Base-by-base conservation (phyloP, 1,284 basidiomycete species). In the Ustilago sp. region DNA sequence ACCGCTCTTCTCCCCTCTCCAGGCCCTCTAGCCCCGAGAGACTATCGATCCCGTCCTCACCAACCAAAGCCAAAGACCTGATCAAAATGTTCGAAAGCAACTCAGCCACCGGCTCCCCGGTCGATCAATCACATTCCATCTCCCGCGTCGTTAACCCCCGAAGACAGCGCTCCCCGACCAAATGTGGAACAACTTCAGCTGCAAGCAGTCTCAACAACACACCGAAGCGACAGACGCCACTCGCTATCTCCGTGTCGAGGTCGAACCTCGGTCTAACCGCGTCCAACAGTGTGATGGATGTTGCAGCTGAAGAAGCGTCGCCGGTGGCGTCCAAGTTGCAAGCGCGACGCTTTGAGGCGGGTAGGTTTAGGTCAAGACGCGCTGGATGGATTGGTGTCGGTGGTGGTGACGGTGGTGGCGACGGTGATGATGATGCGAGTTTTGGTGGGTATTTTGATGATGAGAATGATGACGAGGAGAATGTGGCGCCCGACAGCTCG, bases 51-150 rank as follows among this genome's bases (percentile, higher is more conserved):
- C 71, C 76, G 5, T 47, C 64, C 1, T 78, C 80, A 7, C 80
- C 80, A n/a, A 79, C 67, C 32, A 78, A 78, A 54, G 79, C 80
- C 32, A 79, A 79, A 36, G 80, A 81, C 47, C 66, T 81, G 38
- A 81, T 81, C 51, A 62, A 58, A 19, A 72, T 80, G 72, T 81
- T 80, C 48, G 80, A 81, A 57, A 69, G 62, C 58, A 70, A 56
- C 45, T 77, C 70, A 9, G 67, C 74, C 43, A 68, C 58, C 3
- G 53, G 54, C 0, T 65, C 74, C 13, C 70, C 74, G 15, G 39
- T 51, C 32, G 73, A 71, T 17, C 73, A 67, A 9, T 63, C 68
- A 9, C 41, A 41, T 15, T 64, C 58, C 12, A 34, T 71, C 58
- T 59, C 68, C 0, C 73, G 60, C 35, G 51, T 19, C 13, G 53